Base-by-base conservation (phyloP, 306 rosid species). In the Fagus crenata region DNA sequence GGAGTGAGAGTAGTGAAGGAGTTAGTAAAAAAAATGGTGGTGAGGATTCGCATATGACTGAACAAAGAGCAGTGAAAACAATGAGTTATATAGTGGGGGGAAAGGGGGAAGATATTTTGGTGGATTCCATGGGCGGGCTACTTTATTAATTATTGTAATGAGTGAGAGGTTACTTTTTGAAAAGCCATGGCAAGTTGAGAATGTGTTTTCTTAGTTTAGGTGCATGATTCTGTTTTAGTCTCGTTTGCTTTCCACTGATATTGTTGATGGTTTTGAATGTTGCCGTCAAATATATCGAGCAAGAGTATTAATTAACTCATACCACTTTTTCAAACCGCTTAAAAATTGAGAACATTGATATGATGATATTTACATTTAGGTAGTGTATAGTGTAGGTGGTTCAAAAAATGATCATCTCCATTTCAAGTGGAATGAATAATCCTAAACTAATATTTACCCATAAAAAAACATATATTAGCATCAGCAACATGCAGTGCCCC, bases 181-280 rank as follows among this genome's bases (percentile, higher is more conserved):
- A 78, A 77, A 81, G 58, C 49, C 68, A 71, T 43, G 69, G 72
- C 81, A 65, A 72, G 73, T 69, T 43, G 75, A 77, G 80, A 77
- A 75, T 75, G 81, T 72, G 75, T 49, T 55, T 8, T 22, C 28
- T 22, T 22, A 22, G 59, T 49, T 78, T 71, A 67, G 79, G 63
- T 81, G 84, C 79, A 22, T 22, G 28, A 78, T 74, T 58, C 75
- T 78, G 49, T 75, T 74, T 80, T 1, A 11, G 61, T 77, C 82
- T 76, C 69, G 8, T 54, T 56, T 75, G 72, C 81, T 78, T 85
- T 81, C 78, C 69, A 74, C 73, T 51, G 35, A 75, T 40, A 43
- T n/a, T 7, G 78, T 75, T 78, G 81, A 81, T 64, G 80, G 84
- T 84, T 84, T 75, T 56, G 65, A 76, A 49, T 31, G 22, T 56